Percentiles rank a stretch among this genome's conserved stretches.
These are phyloP conservation scores for Haplosporangium sp. DNA, from an alignment of 371 early-diverging fungal genomes.

Conservation along the genomic window DNA sequence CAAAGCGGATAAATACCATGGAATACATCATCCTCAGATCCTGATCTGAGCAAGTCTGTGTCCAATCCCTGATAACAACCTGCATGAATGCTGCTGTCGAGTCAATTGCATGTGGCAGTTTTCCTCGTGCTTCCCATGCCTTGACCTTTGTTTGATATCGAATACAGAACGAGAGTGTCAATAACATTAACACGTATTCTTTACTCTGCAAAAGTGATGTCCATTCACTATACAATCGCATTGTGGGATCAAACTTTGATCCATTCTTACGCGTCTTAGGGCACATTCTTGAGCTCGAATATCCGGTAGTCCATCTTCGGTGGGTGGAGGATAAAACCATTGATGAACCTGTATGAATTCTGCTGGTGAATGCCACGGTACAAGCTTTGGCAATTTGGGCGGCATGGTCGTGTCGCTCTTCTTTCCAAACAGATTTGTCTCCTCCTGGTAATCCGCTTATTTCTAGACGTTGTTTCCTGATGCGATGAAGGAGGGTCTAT, in stretches of 20 bases:
- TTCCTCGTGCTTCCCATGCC: conserved; percentile 72
- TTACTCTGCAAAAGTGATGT: neutral
- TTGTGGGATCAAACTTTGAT: neutral
- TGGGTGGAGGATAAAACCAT: conserved; percentile 42
- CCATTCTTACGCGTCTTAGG: conserved; percentile 38
- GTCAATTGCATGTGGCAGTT: conserved; percentile 69
- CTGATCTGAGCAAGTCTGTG: conserved; percentile 48
- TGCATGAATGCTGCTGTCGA: conserved; percentile 69
- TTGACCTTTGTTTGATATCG: conserved; percentile 59
- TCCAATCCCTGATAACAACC: conserved; percentile 62
- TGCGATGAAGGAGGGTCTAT: too few relatives aligned
- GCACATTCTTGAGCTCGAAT: conserved; percentile 51
- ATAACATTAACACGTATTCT: neutral
- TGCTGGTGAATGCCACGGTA: conserved; percentile 53
- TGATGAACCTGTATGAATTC: conserved; percentile 50
- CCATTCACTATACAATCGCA: neutral
- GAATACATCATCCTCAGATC: conserved; percentile 70
- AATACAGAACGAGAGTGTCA: neutral
- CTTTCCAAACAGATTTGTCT: neutral
- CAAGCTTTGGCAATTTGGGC: conserved; percentile 50
- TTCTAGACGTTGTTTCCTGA: neutral
- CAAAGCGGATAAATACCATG: conserved; percentile 71
- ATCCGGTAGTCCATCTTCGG: conserved; percentile 38
- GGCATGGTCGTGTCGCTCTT: conserved; percentile 16
- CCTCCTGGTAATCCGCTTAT: neutral